Percentiles rank a stretch among this genome's conserved stretches.
Conservation (phyloP, 345 rosid genomes). For the Alliaria petiolata region DNA sequence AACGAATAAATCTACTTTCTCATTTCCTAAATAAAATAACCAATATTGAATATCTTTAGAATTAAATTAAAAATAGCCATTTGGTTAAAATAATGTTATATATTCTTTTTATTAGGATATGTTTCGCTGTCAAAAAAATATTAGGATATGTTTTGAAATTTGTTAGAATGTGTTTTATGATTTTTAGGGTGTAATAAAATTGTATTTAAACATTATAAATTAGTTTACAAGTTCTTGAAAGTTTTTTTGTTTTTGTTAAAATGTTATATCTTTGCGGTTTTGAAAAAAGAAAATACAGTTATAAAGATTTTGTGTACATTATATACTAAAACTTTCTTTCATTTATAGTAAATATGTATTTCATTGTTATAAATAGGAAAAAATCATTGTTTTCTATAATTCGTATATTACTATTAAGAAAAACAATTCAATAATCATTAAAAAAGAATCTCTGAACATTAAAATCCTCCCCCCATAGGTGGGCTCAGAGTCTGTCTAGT, state of each 20-base stretch:
- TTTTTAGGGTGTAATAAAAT: not conserved
- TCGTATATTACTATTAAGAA: not conserved
- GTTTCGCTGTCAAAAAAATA: not conserved
- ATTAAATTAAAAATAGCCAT: not conserved
- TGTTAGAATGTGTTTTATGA: not conserved
- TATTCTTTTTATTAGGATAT: no score
- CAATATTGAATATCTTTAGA: not conserved
- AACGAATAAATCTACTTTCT: not conserved
- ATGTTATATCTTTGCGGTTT: not conserved
- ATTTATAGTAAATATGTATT: not conserved
- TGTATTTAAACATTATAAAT: not conserved
- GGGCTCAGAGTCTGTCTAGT: slow-evolving; percentile 7
- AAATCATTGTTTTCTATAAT: not conserved
- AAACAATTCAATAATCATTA: not conserved
- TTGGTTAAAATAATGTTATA: not conserved
- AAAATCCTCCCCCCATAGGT: slow-evolving; percentile 3
- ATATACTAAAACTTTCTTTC: not conserved
- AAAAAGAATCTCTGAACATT: slow-evolving; percentile 22
- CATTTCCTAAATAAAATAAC: not conserved
- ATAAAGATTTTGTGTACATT: not conserved
- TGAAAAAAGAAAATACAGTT: not conserved
- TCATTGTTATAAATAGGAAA: not conserved
- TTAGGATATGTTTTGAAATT: not conserved
- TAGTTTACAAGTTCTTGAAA: not conserved
- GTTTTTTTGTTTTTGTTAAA: not conserved